Conservation (phyloP, 768 basidiomycete genomes). For the Sporobolomyces phaffii region DNA sequence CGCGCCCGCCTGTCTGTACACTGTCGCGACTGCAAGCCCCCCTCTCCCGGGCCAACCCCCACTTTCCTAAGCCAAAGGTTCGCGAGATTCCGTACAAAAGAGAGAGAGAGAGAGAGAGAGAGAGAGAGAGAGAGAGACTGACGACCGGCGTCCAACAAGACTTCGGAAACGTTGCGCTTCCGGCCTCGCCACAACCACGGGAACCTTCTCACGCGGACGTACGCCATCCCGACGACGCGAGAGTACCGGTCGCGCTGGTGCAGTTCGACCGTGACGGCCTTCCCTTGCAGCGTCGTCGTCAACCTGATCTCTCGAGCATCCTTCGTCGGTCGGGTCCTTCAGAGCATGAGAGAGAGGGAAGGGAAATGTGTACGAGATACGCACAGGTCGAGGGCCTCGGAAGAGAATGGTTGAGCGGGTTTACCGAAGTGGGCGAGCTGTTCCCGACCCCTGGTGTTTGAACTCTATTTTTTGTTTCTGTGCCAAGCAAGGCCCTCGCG, state of each 20-base stretch:
- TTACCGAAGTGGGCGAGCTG: conserved; percentile 80
- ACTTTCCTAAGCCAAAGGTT: neutral
- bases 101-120: neutral
- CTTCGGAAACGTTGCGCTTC: neutral
- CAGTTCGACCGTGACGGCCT: conserved; percentile 64
- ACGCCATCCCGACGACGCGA: conserved; percentile 54
- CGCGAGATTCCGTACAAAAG: neutral
- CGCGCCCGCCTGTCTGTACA: conserved; percentile 57
- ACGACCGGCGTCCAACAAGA: conserved; percentile 14
- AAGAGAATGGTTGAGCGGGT: conserved; percentile 64
- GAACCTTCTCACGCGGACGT: neutral
- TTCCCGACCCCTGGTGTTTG: too few species aligned
- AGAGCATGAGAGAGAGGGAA: neutral
- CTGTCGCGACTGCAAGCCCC: conserved; percentile 14
- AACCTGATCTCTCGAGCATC: too few species aligned
- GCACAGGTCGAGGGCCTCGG: conserved; percentile 64
- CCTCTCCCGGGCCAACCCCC: neutral
- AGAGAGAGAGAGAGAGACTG: neutral
- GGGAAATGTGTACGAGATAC: neutral
- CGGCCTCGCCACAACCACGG: neutral
- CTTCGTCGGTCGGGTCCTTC: too few species aligned
- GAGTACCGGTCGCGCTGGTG: conserved; percentile 73
- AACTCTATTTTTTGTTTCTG: too few species aligned
- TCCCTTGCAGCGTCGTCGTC: conserved; percentile 55
- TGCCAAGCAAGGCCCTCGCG: too few species aligned